Conservation (phyloP, 129 eudicot species). For the Flaveria ramosissima region DNA sequence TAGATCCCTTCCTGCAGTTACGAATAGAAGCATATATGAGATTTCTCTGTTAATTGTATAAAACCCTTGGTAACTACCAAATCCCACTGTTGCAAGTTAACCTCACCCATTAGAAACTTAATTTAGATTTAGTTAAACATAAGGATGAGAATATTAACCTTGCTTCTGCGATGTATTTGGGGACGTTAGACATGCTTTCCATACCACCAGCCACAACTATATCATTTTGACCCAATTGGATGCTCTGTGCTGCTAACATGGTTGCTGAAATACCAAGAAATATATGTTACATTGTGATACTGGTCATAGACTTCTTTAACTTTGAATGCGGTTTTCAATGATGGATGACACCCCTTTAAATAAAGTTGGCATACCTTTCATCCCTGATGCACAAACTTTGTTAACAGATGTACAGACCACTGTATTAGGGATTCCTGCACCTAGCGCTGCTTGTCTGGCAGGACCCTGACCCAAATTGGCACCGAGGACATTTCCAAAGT, state of each 20-base stretch:
- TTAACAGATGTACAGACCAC: constrained; percentile 87
- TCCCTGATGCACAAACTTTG: constrained; percentile 99
- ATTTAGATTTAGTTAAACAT: constrained; percentile 8
- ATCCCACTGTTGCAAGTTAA: background rate
- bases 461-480: constrained; percentile 99
- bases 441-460: constrained; percentile 96
- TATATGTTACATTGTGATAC: constrained; percentile 19
- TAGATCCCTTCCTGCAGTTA: constrained; percentile 83
- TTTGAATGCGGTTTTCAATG: background rate
- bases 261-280: constrained; percentile 67
- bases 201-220: constrained; percentile 98
- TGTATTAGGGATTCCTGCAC: constrained; percentile 89
- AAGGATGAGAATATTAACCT: constrained; percentile 50
- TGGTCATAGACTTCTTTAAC: background rate
- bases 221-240: constrained; percentile 87
- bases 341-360: constrained; percentile 1
- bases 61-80: background rate
- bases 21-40: background rate
- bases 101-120: constrained; percentile 11
- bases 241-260: constrained; percentile 96
- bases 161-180: constrained; percentile 87
- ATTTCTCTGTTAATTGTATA: background rate
- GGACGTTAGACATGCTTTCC: constrained; percentile 99
- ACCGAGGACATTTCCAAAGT: constrained; percentile 92
- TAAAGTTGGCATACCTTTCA: constrained; percentile 66